phyloP scores from a whole-genome alignment of 2,329 filamentous ascomycete species.

The Colletotrichum sp. region DNA sequence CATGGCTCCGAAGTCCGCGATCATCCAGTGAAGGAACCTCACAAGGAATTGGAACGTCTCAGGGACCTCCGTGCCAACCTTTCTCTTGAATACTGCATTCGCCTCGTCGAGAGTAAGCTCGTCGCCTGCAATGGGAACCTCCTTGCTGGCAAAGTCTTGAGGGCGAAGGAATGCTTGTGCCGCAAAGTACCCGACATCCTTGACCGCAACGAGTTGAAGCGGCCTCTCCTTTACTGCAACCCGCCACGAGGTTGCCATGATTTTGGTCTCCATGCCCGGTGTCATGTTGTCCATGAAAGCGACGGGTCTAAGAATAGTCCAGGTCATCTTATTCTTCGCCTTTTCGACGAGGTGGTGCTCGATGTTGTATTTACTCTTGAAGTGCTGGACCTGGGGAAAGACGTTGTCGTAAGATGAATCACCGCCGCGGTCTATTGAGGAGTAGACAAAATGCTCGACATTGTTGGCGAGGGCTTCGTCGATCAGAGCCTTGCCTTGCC shows the following conservation, averaged over 20 bases:
- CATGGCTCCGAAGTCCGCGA: not conserved
- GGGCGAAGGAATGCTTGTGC: conserved; percentile 45
- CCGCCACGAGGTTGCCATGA: conserved; percentile 39
- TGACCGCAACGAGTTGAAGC: conserved; percentile 45
- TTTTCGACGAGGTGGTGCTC: conserved; percentile 63
- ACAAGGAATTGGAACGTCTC: not conserved
- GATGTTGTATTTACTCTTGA: conserved; percentile 65
- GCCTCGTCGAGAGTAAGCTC: conserved; percentile 40
- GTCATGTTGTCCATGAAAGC: conserved; percentile 65
- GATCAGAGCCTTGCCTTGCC: conserved; percentile 63
- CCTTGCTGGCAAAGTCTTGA: conserved; percentile 30
- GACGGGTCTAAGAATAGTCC: conserved; percentile 66
- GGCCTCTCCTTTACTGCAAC: conserved; percentile 32
- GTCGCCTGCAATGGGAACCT: conserved; percentile 48
- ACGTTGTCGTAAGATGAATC: conserved; percentile 49
- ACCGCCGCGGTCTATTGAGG: conserved; percentile 64
- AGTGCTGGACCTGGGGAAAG: conserved; percentile 66
- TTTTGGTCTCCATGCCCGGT: conserved; percentile 33
- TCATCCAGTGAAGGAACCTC: not conserved
- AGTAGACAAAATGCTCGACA: conserved; percentile 68
- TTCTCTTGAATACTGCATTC: not conserved
- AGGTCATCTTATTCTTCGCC: conserved; percentile 52
- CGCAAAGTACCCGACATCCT: conserved; percentile 51
- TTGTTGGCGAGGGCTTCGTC: conserved; percentile 59
- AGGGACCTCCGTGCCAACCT: not conserved